phyloP scores from a whole-genome alignment of 2,329 filamentous ascomycete species.

The Parastagonospora avenae region DNA sequence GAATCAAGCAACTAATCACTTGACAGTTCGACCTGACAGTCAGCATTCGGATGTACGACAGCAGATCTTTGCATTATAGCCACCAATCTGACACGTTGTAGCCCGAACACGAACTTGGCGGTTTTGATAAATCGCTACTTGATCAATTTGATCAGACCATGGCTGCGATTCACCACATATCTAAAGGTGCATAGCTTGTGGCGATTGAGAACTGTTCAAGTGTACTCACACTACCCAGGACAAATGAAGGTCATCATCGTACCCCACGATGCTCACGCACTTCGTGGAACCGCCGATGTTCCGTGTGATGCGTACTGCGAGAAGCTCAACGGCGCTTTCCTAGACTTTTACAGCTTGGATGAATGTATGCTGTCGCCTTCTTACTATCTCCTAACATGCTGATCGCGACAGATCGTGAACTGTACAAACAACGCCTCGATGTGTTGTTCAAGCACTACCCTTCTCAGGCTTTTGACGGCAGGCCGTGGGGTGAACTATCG shows the following conservation, averaged over 20 bases:
- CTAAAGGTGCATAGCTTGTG: slow-evolving; percentile 26
- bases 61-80: not conserved
- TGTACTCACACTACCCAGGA: slow-evolving; percentile 17
- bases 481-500: slow-evolving; percentile 35
- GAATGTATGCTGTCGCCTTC: slow-evolving; percentile 21
- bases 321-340: slow-evolving; percentile 35
- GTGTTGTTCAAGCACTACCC: slow-evolving; percentile 44
- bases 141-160: slow-evolving; percentile 44
- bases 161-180: slow-evolving; percentile 42
- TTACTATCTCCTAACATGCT: not conserved
- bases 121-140: slow-evolving; percentile 38
- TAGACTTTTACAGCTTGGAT: slow-evolving; percentile 43
- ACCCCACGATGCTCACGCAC: slow-evolving; percentile 42
- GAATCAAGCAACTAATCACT: slow-evolving; percentile 9
- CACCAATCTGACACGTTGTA: slow-evolving; percentile 5
- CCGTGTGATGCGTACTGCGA: slow-evolving; percentile 44
- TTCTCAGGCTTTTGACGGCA: slow-evolving; percentile 40
- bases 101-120: slow-evolving; percentile 38
- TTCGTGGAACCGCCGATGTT: slow-evolving; percentile 35
- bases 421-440: slow-evolving; percentile 40
- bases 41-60: slow-evolving; percentile 35
- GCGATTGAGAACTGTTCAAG: not conserved
- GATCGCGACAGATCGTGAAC: slow-evolving; percentile 19
- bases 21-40: slow-evolving; percentile 31
- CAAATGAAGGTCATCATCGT: slow-evolving; percentile 44